Base-by-base conservation (phyloP, 176 grass and related monocot genomes). In the Elaeis guineensis region DNA sequence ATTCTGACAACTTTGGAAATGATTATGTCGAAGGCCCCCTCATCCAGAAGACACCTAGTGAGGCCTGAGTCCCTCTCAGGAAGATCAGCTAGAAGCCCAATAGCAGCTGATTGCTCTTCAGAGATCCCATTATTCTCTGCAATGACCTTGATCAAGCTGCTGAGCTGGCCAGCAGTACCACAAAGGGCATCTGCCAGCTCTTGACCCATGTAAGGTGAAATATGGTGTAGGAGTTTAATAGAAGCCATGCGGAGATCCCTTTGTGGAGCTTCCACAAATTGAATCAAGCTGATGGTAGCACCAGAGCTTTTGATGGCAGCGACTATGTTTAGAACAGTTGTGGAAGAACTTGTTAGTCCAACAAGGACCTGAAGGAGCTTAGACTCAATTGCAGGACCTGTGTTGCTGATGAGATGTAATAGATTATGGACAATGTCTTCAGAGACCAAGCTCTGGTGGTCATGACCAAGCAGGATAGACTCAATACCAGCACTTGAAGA, bases 381-480 rank as follows among this genome's bases (percentile, higher is more conserved):
- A 78, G 86, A 90, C 83, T 96, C 92, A 39, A 90, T 90, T 82
- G 92, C 86, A 69, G 92, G 86, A 58, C 91, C 92, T 15, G 92
- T 96, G 73, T 96, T 96, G 49, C 92, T 96, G 65, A 96, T 96
- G 67, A 96, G 75, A 96, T 96, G 86, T 64, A 96, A 84, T 50
- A 96, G 78, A 82, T 90, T 96, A 71, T 96, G 92, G 57, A 96
- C 76, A 77, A 96, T 90, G 55, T 96, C 86, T 73, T 96, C 92
- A 23, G 92, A 96, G 55, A 96, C 83, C 52, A 96, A 73, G 17
- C 83, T 96, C 74, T 84, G 83, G 35, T 53, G 56, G 59, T 72
- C 83, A 49, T 77, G 69, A 82, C 83, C 83, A 58, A 90, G 78
- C 29, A 75, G 92, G 72, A 90, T 85, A 51, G 75, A 84, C 50